Evolutionary conservation across 768 basidiomycete genomes (phyloP), one percentile per base, ranked within the genome.

Genomic region (Mycena kentingensis): DNA sequence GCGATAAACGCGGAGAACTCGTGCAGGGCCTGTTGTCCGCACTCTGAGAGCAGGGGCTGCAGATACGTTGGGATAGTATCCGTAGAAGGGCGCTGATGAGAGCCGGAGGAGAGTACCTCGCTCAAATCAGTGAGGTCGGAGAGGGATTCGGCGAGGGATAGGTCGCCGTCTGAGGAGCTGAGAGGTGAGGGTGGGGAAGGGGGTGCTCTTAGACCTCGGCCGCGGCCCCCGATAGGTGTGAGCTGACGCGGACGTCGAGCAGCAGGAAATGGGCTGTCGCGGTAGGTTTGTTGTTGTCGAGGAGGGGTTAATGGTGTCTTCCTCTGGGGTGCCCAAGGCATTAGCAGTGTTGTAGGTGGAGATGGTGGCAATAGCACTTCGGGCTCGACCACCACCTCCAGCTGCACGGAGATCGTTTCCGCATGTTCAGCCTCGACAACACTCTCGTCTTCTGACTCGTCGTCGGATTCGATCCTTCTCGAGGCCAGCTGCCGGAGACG

Each of bases 1-100:
- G 87, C 81, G 31, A 93, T 88, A 70, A 93, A 93, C 3, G 87
- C 79, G 37, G 87, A 88, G 61, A 93, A 93, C 55, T 90, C 88
- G 60, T 87, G 77, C 6, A 86, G 81, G 13, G 80, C 78, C 25
- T 78, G 71, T 65, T 93, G 90, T 26, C 76, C 71, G 58, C 90
- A 93, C 67, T 90, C 88, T 12, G 73, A 70, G n/a, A 92, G 70
- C 2, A 93, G 75, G 3, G 87, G 82, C 27, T 70, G 59, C 3
- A 93, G 78, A 58, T 85, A 81, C 35, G 71, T 70, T 1, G 87
- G 84, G 22, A 71, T 63, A 12, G 70, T 60, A n/a, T 38, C 49
- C 10, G 49, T 11, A 38, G 48, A 13, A 60, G 62, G 45, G 60
- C 60, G 46, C 54, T 44, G 36, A 57, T 47, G 63, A 41, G 46